These are phyloP conservation scores for Aegilops umbellulata DNA, from an alignment of 176 grass and related monocot genomes.

Conservation along the genomic window DNA sequence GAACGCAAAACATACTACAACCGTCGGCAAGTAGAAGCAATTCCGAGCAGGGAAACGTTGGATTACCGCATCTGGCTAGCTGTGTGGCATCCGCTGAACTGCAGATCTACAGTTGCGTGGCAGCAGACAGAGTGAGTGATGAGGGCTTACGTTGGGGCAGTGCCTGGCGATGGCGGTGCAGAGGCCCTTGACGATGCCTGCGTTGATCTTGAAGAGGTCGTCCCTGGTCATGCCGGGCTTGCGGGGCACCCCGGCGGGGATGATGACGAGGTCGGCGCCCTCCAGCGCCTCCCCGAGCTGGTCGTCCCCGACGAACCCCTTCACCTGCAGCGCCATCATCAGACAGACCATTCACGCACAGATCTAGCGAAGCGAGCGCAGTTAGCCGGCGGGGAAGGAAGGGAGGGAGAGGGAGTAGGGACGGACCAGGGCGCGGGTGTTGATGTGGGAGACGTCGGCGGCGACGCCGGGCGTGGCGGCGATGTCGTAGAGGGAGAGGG, in stretches of 20 bases:
- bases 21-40: not conserved
- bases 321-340: conserved; percentile 33
- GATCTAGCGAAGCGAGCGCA: not conserved
- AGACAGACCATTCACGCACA: not conserved
- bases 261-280: conserved; percentile 59
- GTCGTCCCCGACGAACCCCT: conserved; percentile 47
- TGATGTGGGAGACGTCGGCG: conserved; percentile 69
- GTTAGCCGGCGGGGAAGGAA: not conserved
- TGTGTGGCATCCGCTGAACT: not conserved
- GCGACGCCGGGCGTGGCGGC: conserved; percentile 65
- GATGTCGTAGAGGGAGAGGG: conserved; percentile 69
- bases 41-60: not conserved
- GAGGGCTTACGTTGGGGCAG: conserved; percentile 54
- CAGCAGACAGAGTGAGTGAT: not conserved
- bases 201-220: conserved; percentile 87
- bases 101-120: not conserved
- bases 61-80: not conserved
- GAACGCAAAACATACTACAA: not conserved
- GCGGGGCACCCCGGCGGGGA: conserved; percentile 68
- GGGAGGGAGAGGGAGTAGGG: not conserved
- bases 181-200: conserved; percentile 58
- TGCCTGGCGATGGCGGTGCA: conserved; percentile 58
- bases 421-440: conserved; percentile 56
- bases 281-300: conserved; percentile 56
- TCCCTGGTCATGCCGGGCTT: conserved; percentile 82